These are phyloP conservation scores for Suillus bovinus DNA, from an alignment of 768 basidiomycete species.

Conservation along the genomic window DNA sequence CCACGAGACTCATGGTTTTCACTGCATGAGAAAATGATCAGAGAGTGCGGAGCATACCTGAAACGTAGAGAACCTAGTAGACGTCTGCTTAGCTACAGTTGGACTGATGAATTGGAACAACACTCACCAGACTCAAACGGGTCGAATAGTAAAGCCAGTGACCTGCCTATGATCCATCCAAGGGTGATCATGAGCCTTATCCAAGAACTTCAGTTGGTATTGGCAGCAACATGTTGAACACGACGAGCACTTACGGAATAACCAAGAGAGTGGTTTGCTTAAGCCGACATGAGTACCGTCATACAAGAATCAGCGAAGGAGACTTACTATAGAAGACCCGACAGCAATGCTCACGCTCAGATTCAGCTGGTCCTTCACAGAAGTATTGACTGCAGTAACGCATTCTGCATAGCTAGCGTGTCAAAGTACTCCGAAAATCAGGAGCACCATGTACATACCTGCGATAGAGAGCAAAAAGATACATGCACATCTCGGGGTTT, in stretches of 20 bases:
- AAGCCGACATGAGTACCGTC: not conserved
- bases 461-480: too few species aligned
- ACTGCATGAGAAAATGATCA: constrained; percentile 44
- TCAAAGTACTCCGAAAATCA: not conserved
- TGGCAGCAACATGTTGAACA: not conserved
- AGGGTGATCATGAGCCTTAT: constrained; percentile 69
- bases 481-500: too few species aligned
- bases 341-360: constrained; percentile 85
- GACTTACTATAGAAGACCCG: constrained; percentile 69
- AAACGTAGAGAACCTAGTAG: constrained; percentile 39
- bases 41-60: constrained; percentile 25
- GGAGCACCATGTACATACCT: constrained; percentile 41
- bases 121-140: constrained; percentile 72
- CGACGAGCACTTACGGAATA: constrained; percentile 58
- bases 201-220: constrained; percentile 4
- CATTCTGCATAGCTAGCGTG: constrained; percentile 54
- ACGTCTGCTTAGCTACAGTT: constrained; percentile 13
- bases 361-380: constrained; percentile 79
- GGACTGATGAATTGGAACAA: not conserved
- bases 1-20: constrained; percentile 81
- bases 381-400: constrained; percentile 85
- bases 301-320: not conserved
- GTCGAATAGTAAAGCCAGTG: constrained; percentile 81
- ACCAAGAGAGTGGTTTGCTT: constrained; percentile 86
- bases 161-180: constrained; percentile 82